Evolutionary conservation across 2,329 filamentous ascomycete species (phyloP), one percentile per base, ranked within the genome.

Genomic region (Fusarium metavorans): DNA sequence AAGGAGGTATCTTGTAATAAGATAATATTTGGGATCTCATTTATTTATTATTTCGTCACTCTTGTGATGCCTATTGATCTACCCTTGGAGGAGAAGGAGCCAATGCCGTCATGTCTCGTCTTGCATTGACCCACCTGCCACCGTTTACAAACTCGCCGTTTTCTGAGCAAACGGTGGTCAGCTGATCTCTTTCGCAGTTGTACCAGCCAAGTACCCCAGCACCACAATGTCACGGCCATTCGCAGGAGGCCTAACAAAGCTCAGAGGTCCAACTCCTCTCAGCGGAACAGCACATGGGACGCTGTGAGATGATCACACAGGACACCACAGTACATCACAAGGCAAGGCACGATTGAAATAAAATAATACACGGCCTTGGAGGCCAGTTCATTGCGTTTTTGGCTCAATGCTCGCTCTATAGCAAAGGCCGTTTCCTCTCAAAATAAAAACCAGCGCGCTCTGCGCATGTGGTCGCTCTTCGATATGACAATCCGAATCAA

Each of bases 331-430:
- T 2, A 35, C 25, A 16, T 58, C 56, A 58, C 56, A 39, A 18
- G 27, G 56, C 32, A 57, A 37, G 32, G 54, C 54, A 37, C 34
- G 16, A 27, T 27, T 13, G 14, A 58, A 18, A 1, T 27, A 50
- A 34, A 45, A 50, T 39, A 64, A 64, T 61, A 66, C 41, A 71
- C 43, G 48, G 61, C 57, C 64, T 66, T 74, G 13, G 34, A 65
- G 54, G 70, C 67, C 70, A 68, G 45, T 71, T 75, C 60, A 74
- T 74, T 71, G 52, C 48, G 8, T 75, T 67, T 67, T 35, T 59
- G 58, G 72, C 68, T 60, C 62, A 67, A 71, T 74, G 73, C 73
- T 76, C 73, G 70, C 67, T 75, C 72, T 61, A 62, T 68, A 63
- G 71, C 72, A 72, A 68, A 61, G 50, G 71, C 68, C 54, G 35